A percentile compares a stretch with the other conserved stretches of the same genome.
phyloP scores from a whole-genome alignment of 352 stramenopile species.

The Phytophthora pistaciae region DNA sequence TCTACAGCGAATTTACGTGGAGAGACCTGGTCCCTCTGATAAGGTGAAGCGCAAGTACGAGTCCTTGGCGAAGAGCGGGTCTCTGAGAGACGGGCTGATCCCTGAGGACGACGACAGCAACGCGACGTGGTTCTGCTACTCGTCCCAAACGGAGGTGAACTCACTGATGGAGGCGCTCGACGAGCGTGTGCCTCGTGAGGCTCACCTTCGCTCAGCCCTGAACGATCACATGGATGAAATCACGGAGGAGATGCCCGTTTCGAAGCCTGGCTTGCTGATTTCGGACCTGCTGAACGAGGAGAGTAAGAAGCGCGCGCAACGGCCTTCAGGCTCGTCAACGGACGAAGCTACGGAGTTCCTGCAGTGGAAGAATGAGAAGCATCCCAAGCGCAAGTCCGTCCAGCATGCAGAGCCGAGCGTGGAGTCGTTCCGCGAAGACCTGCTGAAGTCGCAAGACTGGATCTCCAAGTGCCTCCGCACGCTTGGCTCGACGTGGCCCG shows the following conservation, averaged over 20 bases:
- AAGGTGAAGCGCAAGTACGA: constrained; percentile 64
- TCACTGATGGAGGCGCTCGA: constrained; percentile 72
- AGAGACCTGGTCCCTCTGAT: constrained; percentile 55
- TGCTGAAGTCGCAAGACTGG: constrained; percentile 69
- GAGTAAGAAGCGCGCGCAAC: constrained; percentile 57
- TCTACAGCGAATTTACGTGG: constrained; percentile 70
- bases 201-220: constrained; percentile 53
- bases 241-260: constrained; percentile 70
- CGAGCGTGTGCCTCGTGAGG: constrained; percentile 53
- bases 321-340: constrained; percentile 3
- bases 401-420: constrained; percentile 45
- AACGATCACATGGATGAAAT: constrained; percentile 74
- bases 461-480: constrained; percentile 70
- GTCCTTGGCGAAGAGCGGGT: constrained; percentile 32
- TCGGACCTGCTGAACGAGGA: constrained; percentile 80
- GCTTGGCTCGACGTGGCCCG: constrained; percentile 68
- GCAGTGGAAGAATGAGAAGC: constrained; percentile 75
- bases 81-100: constrained; percentile 33
- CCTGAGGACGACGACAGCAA: constrained; percentile 35
- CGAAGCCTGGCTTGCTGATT: constrained; percentile 78
- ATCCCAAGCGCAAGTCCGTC: constrained; percentile 35
- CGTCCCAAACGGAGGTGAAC: constrained; percentile 66
- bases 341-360: constrained; percentile 45
- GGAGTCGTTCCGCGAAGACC: constrained; percentile 63
- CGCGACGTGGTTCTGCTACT: constrained; percentile 74